A percentile compares a stretch with the other conserved stretches of the same genome.
phyloP scores from a whole-genome alignment of 2,329 filamentous ascomycete genomes.

The Juglanconis oblonga region DNA sequence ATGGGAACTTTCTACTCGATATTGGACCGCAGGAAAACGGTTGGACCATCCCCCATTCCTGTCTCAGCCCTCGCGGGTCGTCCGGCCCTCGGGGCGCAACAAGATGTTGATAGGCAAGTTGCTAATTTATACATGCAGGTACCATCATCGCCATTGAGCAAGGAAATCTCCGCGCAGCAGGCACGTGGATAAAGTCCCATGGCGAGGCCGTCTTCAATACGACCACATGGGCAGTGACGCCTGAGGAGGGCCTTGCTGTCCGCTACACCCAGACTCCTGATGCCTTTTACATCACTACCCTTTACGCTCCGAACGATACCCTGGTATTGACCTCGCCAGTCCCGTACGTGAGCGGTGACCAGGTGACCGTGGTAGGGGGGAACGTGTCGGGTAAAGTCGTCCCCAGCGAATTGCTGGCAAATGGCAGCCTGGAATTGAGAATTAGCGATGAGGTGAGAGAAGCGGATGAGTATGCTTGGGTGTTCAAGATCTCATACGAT shows the following conservation, averaged over 20 bases:
- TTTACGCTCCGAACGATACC: slow-evolving; percentile 39
- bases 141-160: slow-evolving; percentile 22
- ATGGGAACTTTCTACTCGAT: slow-evolving; percentile 29
- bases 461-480: slow-evolving; percentile 38
- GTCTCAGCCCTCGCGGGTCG: no score
- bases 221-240: slow-evolving; percentile 48
- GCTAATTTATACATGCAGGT: neutral
- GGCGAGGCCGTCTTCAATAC: slow-evolving; percentile 56
- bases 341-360: slow-evolving; percentile 44
- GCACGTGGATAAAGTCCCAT: slow-evolving; percentile 51
- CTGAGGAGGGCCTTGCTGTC: slow-evolving; percentile 40
- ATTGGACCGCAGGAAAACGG: slow-evolving; percentile 23
- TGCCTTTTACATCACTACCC: slow-evolving; percentile 50
- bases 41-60: neutral
- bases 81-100: no score
- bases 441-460: slow-evolving; percentile 30
- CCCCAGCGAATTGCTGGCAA: slow-evolving; percentile 16
- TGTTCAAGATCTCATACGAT: slow-evolving; percentile 26
- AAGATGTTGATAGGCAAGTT: neutral
- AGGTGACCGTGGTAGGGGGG: slow-evolving; percentile 40
- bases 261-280: slow-evolving; percentile 50
- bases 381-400: slow-evolving; percentile 23
- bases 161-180: slow-evolving; percentile 46
- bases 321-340: slow-evolving; percentile 41
- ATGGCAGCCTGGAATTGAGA: slow-evolving; percentile 28